Evolutionary conservation across 106 monocot genomes (phyloP), one percentile per base, ranked within the genome.

Genomic region (Hemerocallis citrina): DNA sequence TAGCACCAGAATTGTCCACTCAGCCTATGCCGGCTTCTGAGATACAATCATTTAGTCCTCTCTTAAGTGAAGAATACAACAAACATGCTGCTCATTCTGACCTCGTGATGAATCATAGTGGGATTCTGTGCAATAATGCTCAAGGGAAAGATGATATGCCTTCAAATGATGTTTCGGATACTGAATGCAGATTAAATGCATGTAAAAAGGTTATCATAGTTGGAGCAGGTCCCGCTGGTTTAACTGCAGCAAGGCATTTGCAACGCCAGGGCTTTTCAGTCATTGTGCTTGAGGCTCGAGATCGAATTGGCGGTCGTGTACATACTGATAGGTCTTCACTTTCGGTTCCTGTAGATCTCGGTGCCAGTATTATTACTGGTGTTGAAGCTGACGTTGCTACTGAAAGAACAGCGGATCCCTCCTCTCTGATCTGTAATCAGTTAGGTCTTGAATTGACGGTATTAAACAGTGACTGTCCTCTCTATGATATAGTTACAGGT

Each of bases 361-460:
- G 96, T 74, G 96, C 96, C 28, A 92, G 96, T 68, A 98, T 98
- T 37, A 98, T 98, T n/a, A 98, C 96, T 62, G 96, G 96, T 62
- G 82, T 98, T 30, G 88, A 98, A 63, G 92, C 96, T 63, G 96
- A 98, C 80, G 54, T 98, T 75, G 86, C 79, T 54, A 84, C 96
- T 64, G 96, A 98, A 77, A 84, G 91, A 68, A 78, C 81, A 61
- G 75, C 96, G 29, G 96, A 98, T 47, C 96, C 96, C 20, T 98
- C 96, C 8, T 81, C 96, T 75, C 63, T 98, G 63, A 81, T 98
- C 16, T 98, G 96, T 69, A 64, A 59, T 50, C 96, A 98, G 61
- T 67, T 98, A 32, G 88, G 96, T 54, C 87, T 92, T 61, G 81
- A 92, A 32, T 73, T 98, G 59, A 85, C 88, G 27, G 70, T 98